These are phyloP conservation scores for Amphichorda felina DNA, from an alignment of 2,329 filamentous ascomycete species.

Conservation along the genomic window DNA sequence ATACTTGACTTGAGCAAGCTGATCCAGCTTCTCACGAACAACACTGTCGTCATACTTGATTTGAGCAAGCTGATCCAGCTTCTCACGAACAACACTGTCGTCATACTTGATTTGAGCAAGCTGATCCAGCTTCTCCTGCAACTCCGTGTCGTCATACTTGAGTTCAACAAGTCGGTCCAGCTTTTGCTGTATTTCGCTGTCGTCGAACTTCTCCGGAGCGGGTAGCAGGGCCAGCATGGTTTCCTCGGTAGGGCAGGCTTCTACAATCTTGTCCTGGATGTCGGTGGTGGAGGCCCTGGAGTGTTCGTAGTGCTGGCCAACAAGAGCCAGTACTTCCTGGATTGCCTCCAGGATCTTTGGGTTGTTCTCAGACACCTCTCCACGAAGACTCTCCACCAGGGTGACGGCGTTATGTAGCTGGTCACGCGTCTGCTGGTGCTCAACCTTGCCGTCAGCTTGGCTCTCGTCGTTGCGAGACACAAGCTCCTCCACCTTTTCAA, in stretches of 20 bases:
- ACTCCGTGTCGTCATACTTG: conserved; percentile 42
- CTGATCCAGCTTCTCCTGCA: conserved; percentile 25
- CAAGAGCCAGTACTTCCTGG: conserved; percentile 71
- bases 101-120: conserved; percentile 22
- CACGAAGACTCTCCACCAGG: conserved; percentile 65
- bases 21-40: conserved; percentile 16
- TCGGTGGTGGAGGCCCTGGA: conserved; percentile 53
- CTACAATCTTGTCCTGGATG: conserved; percentile 47
- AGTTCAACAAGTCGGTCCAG: conserved; percentile 25
- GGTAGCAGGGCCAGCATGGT: conserved; percentile 33
- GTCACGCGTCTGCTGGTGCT: conserved; percentile 74
- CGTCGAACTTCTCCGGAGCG: conserved; percentile 50
- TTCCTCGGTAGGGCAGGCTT: conserved; percentile 48
- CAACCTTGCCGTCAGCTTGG: conserved; percentile 59
- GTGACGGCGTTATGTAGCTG: conserved; percentile 65
- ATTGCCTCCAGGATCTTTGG: conserved; percentile 81
- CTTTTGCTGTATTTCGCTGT: conserved; percentile 13
- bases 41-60: conserved; percentile 27
- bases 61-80: conserved; percentile 13
- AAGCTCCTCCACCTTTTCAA: conserved; percentile 70
- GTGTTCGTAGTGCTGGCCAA: conserved; percentile 81
- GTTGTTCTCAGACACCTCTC: conserved; percentile 69
- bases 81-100: conserved; percentile 15
- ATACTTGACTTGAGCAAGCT: conserved; percentile 39
- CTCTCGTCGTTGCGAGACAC: conserved; percentile 64